Evolutionary conservation across 805 yeast species (phyloP).

Genomic region (Wickerhamomyces tratensis): DNA sequence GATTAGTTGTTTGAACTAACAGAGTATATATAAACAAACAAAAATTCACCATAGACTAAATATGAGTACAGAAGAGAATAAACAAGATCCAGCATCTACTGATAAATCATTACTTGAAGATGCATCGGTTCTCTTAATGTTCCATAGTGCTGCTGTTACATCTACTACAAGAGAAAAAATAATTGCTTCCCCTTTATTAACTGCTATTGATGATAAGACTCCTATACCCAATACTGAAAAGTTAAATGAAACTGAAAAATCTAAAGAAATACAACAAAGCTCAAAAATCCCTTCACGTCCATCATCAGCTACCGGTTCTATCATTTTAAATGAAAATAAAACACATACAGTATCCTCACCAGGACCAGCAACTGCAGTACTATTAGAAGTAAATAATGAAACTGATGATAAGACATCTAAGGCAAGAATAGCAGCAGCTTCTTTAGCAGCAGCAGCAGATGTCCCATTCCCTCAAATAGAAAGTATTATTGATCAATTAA

Average conservation of each 20-base stretch:
- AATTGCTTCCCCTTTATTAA: slow-evolving; percentile 22
- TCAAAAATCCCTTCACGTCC: too few relatives aligned
- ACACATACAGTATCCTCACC: too few relatives aligned
- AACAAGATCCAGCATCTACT: background rate
- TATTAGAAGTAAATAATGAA: slow-evolving; percentile 10
- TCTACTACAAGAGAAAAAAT: too few relatives aligned
- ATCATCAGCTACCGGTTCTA: too few relatives aligned
- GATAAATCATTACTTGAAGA: slow-evolving; percentile 34
- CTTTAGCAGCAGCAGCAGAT: slow-evolving; percentile 74
- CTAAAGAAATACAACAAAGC: too few relatives aligned
- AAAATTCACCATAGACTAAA: too few relatives aligned
- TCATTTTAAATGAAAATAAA: too few relatives aligned
- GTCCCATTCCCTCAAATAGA: slow-evolving; percentile 48
- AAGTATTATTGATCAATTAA: slow-evolving; percentile 2
- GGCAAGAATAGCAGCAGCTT: slow-evolving; percentile 75
- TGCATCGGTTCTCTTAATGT: slow-evolving; percentile 53
- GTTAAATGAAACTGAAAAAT: too few relatives aligned
- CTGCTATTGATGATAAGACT: too few relatives aligned
- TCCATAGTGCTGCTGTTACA: slow-evolving; percentile 41
- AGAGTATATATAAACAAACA: too few relatives aligned
- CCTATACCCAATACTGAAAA: too few relatives aligned
- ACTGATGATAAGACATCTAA: slow-evolving; percentile 18
- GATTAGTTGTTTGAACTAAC: too few relatives aligned
- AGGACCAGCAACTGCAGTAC: slow-evolving; percentile 35
- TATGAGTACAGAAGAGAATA: slow-evolving; percentile 9